Evolutionary conservation across 2,329 filamentous ascomycete species (phyloP).

Genomic region (Epichloe glyceriae): DNA sequence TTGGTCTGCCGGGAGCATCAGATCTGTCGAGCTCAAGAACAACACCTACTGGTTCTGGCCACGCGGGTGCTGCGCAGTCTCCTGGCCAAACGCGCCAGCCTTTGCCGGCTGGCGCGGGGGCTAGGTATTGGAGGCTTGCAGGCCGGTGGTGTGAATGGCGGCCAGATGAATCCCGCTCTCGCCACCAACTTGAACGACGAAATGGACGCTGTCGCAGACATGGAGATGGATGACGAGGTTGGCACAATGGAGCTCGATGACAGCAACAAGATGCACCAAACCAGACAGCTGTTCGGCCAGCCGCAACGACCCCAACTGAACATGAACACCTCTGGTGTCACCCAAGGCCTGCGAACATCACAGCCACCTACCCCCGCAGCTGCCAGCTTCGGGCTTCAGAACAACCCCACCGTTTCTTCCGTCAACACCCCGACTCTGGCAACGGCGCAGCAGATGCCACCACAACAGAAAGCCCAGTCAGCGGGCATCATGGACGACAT

Average conservation of each 20-base stretch:
- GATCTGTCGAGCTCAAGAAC: constrained; percentile 21
- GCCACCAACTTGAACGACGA: constrained; percentile 38
- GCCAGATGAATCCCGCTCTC: constrained; percentile 31
- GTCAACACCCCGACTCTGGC: constrained; percentile 90
- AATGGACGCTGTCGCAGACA: constrained; percentile 79
- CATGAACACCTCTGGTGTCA: constrained; percentile 62
- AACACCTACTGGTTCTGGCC: constrained; percentile 18
- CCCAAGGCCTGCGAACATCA: constrained; percentile 70
- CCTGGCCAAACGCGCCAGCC: constrained; percentile 22
- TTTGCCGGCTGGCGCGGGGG: constrained; percentile 15
- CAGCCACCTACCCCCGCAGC: constrained; percentile 76
- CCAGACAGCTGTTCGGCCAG: constrained; percentile 55
- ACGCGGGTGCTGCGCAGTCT: constrained; percentile 13
- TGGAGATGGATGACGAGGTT: constrained; percentile 88
- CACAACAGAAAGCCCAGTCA: constrained; percentile 43
- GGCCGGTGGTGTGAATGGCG: constrained; percentile 12
- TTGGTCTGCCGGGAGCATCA: constrained; percentile 20
- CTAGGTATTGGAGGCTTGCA: constrained; percentile 28
- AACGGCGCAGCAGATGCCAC: constrained; percentile 64
- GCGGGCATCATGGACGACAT: constrained; percentile 45
- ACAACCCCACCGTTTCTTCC: constrained; percentile 92
- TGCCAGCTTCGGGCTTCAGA: constrained; percentile 65
- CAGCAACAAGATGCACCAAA: constrained; percentile 53
- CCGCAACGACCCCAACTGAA: constrained; percentile 59
- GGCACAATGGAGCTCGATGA: constrained; percentile 52